Evolutionary conservation across 192 early-diverging fungal genomes (phyloP).

Genomic region (Mortierella antarctica): DNA sequence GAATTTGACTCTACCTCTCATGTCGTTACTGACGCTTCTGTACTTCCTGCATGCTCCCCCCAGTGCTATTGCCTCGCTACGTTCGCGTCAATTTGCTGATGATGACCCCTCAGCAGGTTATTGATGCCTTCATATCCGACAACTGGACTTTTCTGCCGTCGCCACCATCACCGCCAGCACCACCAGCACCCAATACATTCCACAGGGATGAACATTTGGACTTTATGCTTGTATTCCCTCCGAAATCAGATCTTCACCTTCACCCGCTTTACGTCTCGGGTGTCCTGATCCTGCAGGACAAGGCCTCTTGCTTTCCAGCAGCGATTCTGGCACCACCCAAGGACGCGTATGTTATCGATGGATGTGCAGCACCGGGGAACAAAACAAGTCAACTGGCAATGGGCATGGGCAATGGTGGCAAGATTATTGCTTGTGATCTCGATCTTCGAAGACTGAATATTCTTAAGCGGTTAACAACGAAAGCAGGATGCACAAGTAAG

Average conservation of each 20-base stretch:
- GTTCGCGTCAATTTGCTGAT: slow-evolving; percentile 89
- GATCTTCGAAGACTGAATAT: slow-evolving; percentile 79
- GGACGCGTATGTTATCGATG: slow-evolving; percentile 83
- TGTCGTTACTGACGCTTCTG: neutral
- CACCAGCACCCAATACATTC: slow-evolving; percentile 53
- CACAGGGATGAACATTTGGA: slow-evolving; percentile 79
- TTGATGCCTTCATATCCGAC: slow-evolving; percentile 55
- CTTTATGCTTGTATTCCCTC: slow-evolving; percentile 87
- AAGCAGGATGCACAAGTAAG: slow-evolving; percentile 86
- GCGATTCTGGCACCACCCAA: slow-evolving; percentile 77
- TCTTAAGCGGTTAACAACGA: slow-evolving; percentile 75
- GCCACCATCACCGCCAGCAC: slow-evolving; percentile 27
- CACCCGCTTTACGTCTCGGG: slow-evolving; percentile 81
- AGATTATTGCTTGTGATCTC: slow-evolving; percentile 92
- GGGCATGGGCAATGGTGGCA: slow-evolving; percentile 87
- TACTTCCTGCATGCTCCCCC: neutral
- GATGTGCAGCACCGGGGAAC: slow-evolving; percentile 97
- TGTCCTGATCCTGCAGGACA: slow-evolving; percentile 92
- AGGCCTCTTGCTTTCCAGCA: slow-evolving; percentile 95
- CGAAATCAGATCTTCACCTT: slow-evolving; percentile 89
- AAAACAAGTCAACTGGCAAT: slow-evolving; percentile 96
- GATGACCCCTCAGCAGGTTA: slow-evolving; percentile 74
- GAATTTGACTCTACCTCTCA: neutral
- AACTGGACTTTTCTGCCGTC: slow-evolving; percentile 28
- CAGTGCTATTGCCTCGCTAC: slow-evolving; percentile 81